These are phyloP conservation scores for Diplodia intermedia DNA, from an alignment of 2,329 filamentous ascomycete species.

Conservation along the genomic window DNA sequence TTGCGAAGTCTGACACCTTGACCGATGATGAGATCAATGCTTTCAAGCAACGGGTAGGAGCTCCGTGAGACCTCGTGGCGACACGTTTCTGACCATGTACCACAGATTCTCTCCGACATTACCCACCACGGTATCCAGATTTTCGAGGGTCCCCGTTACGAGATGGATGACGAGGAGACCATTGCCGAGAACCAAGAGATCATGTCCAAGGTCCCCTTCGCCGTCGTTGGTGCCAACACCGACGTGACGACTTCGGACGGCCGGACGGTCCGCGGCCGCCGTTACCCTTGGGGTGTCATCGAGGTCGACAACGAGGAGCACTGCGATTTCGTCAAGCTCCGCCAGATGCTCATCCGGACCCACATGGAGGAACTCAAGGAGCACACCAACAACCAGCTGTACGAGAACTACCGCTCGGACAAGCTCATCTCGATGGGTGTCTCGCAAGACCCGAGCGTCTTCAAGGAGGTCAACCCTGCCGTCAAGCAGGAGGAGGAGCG, in stretches of 20 bases:
- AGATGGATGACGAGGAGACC: constrained; percentile 98
- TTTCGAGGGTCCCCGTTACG: constrained; percentile 97
- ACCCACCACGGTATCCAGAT: constrained; percentile 98
- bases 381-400: constrained; percentile 98
- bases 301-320: constrained; percentile 99
- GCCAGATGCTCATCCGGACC: constrained; percentile 99
- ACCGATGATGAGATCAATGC: constrained; percentile 93
- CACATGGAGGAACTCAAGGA: constrained; percentile 99
- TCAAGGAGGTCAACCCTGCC: constrained; percentile 99
- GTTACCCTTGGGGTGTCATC: constrained; percentile 97
- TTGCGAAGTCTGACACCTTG: constrained; percentile 97
- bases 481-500: constrained; percentile 99
- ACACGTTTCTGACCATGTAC: constrained; percentile 10
- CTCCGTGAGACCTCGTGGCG: neutral
- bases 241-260: constrained; percentile 92
- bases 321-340: constrained; percentile 99
- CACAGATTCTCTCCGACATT: constrained; percentile 95
- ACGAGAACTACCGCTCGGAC: constrained; percentile 99
- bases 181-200: constrained; percentile 99
- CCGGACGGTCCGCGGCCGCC: constrained; percentile 92
- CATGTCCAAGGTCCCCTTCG: constrained; percentile 99
- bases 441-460: constrained; percentile 96
- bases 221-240: constrained; percentile 94
- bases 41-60: constrained; percentile 94
- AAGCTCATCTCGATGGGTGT: constrained; percentile 99